Base-by-base conservation (phyloP, 2,329 filamentous ascomycete species). In the Chrysoporthe puriensis region DNA sequence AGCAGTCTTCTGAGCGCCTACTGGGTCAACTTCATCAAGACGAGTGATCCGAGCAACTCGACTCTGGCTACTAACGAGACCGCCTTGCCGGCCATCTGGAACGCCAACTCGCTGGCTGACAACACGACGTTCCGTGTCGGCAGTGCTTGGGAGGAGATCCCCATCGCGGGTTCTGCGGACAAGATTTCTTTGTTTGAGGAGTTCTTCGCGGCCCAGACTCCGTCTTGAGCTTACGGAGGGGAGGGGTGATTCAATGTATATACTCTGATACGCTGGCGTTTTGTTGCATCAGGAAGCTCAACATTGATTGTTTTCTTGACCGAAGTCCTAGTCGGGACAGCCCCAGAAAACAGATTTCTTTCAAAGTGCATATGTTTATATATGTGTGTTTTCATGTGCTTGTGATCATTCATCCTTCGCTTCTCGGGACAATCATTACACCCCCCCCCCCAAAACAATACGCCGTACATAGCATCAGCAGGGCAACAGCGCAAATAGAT, bases 1-100 rank as follows among this genome's bases (percentile, higher is more conserved):
- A 71, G 74, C 57, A 36, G 63, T 6, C 63, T 66, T 46, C 76
- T 75, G 65, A 67, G 70, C 16, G 57, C 69, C 11, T 70, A 68
- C 62, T 70, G 68, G 68, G 62, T 34, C 43, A 70, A 70, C 52
- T 70, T 70, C 59, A 70, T 70, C 44, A 40, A 26, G 14, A 65
- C 36, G 16, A 57, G 62, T 8, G 54, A 68, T 34, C 68, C 68
- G 7, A 70, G 68, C 58, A 61, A 61, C 42, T 61, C 58, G 42
- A 61, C 58, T 8, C 9, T 42, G 40, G n/a, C 40, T 42, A 34
- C 18, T n/a, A 61, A 61, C 40, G 42, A 14, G 58, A 61, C 52
- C 52, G 16, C 58, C 40, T 42, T 61, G 36, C 58, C 58, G 21
- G 40, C 58, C 16, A 32, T n/a, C 40, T 61, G 58, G 58, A 42